Evolutionary conservation across 1,284 basidiomycete genomes (phyloP).

Genomic region (Heterobasidion irregulare): DNA sequence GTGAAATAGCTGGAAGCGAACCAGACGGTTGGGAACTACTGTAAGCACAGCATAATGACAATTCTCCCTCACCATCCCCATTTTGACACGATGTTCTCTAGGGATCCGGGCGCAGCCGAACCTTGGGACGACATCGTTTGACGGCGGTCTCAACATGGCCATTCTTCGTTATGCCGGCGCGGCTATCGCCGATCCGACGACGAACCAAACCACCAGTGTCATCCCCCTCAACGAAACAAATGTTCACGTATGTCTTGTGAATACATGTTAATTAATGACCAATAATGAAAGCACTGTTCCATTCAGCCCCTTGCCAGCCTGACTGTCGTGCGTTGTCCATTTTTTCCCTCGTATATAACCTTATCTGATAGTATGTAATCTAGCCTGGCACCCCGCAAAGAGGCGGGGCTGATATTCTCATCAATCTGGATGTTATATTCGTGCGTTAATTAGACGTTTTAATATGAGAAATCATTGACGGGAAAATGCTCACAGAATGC

Average conservation of each 20-base stretch:
- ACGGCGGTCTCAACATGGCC: conserved; percentile 35
- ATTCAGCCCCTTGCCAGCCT: not conserved
- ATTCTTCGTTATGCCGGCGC: conserved; percentile 49
- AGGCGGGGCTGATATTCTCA: conserved; percentile 21
- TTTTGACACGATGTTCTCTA: conserved; percentile 3
- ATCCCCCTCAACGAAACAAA: conserved; percentile 21
- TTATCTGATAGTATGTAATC: not conserved
- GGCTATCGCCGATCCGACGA: conserved; percentile 30
- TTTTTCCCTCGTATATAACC: not conserved
- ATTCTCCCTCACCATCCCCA: not conserved
- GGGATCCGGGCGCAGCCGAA: conserved; percentile 15
- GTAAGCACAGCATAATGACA: conserved; percentile 7
- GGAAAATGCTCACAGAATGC: not conserved
- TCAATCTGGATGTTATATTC: conserved; percentile 18
- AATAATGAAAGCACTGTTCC: not conserved
- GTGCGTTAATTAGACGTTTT: conserved; percentile 11
- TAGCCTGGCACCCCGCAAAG: conserved; percentile 19
- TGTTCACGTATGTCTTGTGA: conserved; percentile 12
- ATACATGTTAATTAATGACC: not conserved
- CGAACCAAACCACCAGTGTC: conserved; percentile 15
- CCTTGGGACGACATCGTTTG: conserved; percentile 11
- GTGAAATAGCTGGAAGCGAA: conserved; percentile 23
- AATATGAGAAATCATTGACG: not conserved
- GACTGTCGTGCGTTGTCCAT: not conserved
- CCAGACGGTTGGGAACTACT: conserved; percentile 33